phyloP scores from a whole-genome alignment of 2,329 filamentous ascomycete genomes.

The Cercospora citrullina region DNA sequence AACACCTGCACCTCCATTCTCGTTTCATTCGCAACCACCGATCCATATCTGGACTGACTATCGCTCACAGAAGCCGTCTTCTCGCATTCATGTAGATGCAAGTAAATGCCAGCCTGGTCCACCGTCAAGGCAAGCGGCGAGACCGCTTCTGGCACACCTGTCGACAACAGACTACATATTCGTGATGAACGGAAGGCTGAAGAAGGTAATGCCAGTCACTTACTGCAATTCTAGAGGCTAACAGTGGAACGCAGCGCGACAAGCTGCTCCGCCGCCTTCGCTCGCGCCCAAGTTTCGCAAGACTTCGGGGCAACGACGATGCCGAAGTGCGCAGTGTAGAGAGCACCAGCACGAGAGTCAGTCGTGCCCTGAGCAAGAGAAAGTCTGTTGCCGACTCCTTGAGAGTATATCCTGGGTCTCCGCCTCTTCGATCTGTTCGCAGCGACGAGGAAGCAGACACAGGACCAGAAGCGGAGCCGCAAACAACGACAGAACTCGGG shows the following conservation, averaged over 20 bases:
- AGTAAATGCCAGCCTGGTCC: conserved; percentile 4
- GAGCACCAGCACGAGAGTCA: conserved; percentile 11
- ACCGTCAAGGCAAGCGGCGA: background rate
- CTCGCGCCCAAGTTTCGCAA: background rate
- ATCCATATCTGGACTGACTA: background rate
- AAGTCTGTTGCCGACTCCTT: conserved; percentile 16
- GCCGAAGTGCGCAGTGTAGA: conserved; percentile 9
- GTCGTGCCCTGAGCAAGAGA: conserved; percentile 9
- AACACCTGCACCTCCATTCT: background rate
- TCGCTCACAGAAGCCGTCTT: background rate
- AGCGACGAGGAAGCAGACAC: background rate
- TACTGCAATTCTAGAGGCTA: background rate
- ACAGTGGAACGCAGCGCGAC: background rate
- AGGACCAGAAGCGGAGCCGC: background rate
- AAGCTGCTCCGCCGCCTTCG: conserved; percentile 2
- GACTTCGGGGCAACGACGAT: conserved; percentile 3
- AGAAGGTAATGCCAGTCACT: background rate
- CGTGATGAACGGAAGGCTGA: background rate
- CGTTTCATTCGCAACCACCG: background rate
- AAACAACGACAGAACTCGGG: background rate
- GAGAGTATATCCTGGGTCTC: conserved; percentile 14
- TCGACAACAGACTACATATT: background rate
- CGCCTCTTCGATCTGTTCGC: background rate
- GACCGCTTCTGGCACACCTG: background rate
- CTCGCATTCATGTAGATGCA: conserved; percentile 5